Evolutionary conservation across 257 asterid genomes (phyloP), one percentile per base, ranked within the genome.

Genomic region (Gentiana dahurica): DNA sequence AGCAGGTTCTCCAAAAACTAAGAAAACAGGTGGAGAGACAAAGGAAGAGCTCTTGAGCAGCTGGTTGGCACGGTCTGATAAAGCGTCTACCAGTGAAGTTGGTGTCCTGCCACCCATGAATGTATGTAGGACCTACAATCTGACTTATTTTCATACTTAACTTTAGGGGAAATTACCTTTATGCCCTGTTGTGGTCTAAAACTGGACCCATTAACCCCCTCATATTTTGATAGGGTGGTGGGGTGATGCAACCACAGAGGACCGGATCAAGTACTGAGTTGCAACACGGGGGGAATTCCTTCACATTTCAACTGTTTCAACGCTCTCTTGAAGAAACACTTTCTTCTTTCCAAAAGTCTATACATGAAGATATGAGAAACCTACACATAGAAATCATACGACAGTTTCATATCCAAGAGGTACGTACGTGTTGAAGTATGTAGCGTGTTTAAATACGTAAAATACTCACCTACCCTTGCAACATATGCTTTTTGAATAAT

Each of bases 351-450:
- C 95, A 85, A 74, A 81, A 80, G 65, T 81, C 95, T 61, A 79
- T 88, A 69, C 99, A 85, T n/a, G 95, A 83, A 64, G 95, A 85
- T 59, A 81, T 83, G 87, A 84, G 95, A 36, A 88, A 92, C 72
- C 95, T 92, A 69, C 95, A 92, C 59, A 66, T 92, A 34, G 97
- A 92, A 73, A 74, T 83, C 58, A 59, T 88, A 52, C 83, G 95
- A 68, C 97, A 92, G 53, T 88, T 81, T 65, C 97, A 92, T 60
- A 67, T 92, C 84, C 99, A 81, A 74, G 94, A 92, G 95, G 99
- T 92, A 79, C 58, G 63, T 54, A 64, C 46, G 24, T 24, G 24
- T 24, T 24, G 24, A 24, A 24, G 24, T 24, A 24, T 24, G 24
- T 24, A 24, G 24, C 24, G 24, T 24, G 24, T 24, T 24, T 24